Evolutionary conservation across 2,329 filamentous ascomycete genomes (phyloP), one percentile per base, ranked within the genome.

Genomic region (Fusarium decemcellulare): DNA sequence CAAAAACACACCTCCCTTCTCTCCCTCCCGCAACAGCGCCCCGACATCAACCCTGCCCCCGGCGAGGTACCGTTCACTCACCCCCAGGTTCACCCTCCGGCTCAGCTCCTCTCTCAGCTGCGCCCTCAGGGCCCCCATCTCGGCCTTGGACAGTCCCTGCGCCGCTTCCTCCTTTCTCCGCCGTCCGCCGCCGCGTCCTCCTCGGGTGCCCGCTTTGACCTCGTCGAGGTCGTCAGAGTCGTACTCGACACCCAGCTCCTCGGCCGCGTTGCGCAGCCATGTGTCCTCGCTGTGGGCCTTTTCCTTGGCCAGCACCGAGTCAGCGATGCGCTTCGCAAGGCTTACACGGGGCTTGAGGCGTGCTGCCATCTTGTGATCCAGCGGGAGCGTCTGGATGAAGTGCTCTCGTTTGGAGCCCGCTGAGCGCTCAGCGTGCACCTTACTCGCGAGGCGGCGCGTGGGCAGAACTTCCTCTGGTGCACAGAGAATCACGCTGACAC

Each of bases 191-290:
- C 94, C 94, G 37, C 93, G 86, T 0, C 92, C 91, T 51, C 88
- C 87, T 74, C 87, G 86, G 57, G 90, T 88, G 8, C 85, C 86
- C 40, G 86, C 91, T 61, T 94, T 91, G 43, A 94, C 92, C 36
- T 96, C 94, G 70, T 92, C 92, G 66, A 97, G 91, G 47, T 97
- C 94, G 37, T 97, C 94, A 64, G 90, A 92, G 76, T 98, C 94
- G 77, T 97, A 97, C 55, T 98, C 95, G 0, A 98, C 93, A 1
- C 96, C 96, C 0, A 99, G 85, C 69, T 98, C 95, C 61, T 98
- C 94, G 0, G 96, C 96, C 0, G 94, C 95, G 50, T 88, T 89
- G 44, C 90, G 89, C 73, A 98, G 84, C 90, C 95, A 96, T 59
- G 93, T 90, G 71, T 97, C 93, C 72, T 97, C 93, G 74, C 92